These are phyloP conservation scores for Coemansia sp. DNA, from an alignment of 192 early-diverging fungal genomes.

Conservation along the genomic window DNA sequence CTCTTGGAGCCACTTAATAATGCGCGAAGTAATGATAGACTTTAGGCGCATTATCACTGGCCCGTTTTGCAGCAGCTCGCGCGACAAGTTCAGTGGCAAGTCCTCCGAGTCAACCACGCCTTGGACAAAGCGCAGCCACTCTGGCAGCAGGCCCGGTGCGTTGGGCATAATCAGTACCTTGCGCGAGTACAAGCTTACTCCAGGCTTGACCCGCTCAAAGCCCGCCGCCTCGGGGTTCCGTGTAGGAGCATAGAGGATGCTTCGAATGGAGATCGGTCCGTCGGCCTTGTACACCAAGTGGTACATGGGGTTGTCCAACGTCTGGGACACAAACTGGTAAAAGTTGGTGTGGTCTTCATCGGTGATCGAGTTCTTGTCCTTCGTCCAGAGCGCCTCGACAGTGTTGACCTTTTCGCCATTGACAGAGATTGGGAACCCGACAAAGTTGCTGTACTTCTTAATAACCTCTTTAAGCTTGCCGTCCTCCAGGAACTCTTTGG, in stretches of 20 bases:
- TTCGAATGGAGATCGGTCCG: slow-evolving; percentile 88
- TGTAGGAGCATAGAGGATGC: slow-evolving; percentile 83
- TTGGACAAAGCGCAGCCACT: slow-evolving; percentile 88
- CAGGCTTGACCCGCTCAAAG: slow-evolving; percentile 65
- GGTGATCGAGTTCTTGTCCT: slow-evolving; percentile 73
- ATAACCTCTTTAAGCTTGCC: slow-evolving; percentile 68
- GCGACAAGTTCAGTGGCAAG: slow-evolving; percentile 95
- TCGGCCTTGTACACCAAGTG: slow-evolving; percentile 92
- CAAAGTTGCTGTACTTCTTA: slow-evolving; percentile 92
- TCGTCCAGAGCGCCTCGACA: slow-evolving; percentile 94
- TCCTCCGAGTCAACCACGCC: slow-evolving; percentile 97
- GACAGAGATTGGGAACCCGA: slow-evolving; percentile 93
- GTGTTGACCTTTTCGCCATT: slow-evolving; percentile 87
- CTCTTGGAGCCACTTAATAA: slow-evolving; percentile 81
- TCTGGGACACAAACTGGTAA: slow-evolving; percentile 78
- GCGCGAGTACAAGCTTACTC: slow-evolving; percentile 92
- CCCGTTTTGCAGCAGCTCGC: slow-evolving; percentile 95
- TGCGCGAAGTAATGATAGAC: slow-evolving; percentile 87
- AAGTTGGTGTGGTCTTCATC: slow-evolving; percentile 89
- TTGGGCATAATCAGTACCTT: slow-evolving; percentile 98
- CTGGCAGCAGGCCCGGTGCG: slow-evolving; percentile 79
- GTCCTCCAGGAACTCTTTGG: slow-evolving; percentile 78
- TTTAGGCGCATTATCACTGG: slow-evolving; percentile 77
- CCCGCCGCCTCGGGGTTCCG: slow-evolving; percentile 57
- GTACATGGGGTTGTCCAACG: slow-evolving; percentile 71